Evolutionary conservation across 2,329 filamentous ascomycete genomes (phyloP), one percentile per base, ranked within the genome.

Genomic region (Sordariomycetes sp.): DNA sequence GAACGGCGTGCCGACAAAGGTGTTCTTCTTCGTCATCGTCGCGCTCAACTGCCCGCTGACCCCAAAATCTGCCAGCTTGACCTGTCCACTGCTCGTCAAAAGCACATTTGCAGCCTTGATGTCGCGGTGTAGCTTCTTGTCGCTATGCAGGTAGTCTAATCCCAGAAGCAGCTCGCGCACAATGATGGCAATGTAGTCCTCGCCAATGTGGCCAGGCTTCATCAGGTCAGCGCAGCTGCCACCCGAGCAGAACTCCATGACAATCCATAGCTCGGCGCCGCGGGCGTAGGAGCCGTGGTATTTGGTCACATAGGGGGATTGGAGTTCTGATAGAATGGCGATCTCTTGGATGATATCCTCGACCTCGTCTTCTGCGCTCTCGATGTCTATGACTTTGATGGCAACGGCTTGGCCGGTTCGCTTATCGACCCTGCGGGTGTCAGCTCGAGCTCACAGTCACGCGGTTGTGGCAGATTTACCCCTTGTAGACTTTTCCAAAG

Each of bases 281-380:
- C 94, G 94, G 46, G 94, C 78, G 53, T 92, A 96, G 37, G 90
- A 95, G 45, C 92, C 92, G 63, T 94, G 87, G 67, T 98, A 98
- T 59, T 93, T 92, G 25, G 92, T 98, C 42, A 96, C 90, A 54
- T 93, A 94, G 14, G 87, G 87, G 14, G 90, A 96, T 61, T 93
- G 86, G 45, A 98, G 76, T 60, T 94, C 90, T 21, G 92, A 94
- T 36, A 98, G 72, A 49, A 98, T 96, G 46, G 90, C 87, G 47
- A 98, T 96, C 63, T 98, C 92, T 57, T 94, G 87, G 57, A 96
- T 95, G 49, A 98, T 98, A 62, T 98, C 92, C 65, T 96, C 92
- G 47, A 98, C 90, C 63, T 98, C 92, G 58, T 98, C 92, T 62
- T 98, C 92, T 51, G 92, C 92, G 64, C 92, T 95, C 62, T 98